Base-by-base conservation (phyloP, 768 basidiomycete species). In the Suillus fuscotomentosus region DNA sequence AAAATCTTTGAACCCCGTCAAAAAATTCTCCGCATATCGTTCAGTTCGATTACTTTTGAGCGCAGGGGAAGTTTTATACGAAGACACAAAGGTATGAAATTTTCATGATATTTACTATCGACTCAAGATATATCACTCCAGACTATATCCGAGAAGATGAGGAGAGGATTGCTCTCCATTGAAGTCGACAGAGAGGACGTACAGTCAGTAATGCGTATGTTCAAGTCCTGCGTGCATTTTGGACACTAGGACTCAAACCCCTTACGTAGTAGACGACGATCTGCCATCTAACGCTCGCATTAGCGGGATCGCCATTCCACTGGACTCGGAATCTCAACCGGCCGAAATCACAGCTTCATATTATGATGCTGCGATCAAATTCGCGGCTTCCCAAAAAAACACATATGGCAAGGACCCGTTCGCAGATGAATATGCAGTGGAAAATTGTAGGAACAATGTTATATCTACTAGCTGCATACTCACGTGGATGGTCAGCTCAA, bases 131-230 rank as follows among this genome's bases (percentile, higher is more conserved):
- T 15, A n/a, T 13, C 7, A 3, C 20, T 45, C 20, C 54, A 67
- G 68, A 63, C 36, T 15, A 53, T 3, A 43, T 70, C 68, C 0
- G 69, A 70, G 3, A 57, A 45, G n/a, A 17, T 70, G 9, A 14
- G 42, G 2, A 62, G 68, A 45, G 8, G 6, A 6, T 48, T 64
- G 1, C 41, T 70, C 4, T 67, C 63, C 1, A 56, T 36, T 6
- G 4, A 27, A 5, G 6, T 72, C 15, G 47, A 69, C 22, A 27
- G 11, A 11, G 3, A 56, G 10, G 48, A 64, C 13, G 27, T 72
- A 11, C 62, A 17, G 34, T 13, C 11, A 2, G 34, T 51, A 0
- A 0, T 60, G 1, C 55, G 70, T 64, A 11, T 24, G 68, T 61
- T 31, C 51, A 5, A 22, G 6, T 41, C 54, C 9, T 36, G 27